Evolutionary conservation across 2,329 filamentous ascomycete genomes (phyloP).

Genomic region (Colletotrichum musicola): DNA sequence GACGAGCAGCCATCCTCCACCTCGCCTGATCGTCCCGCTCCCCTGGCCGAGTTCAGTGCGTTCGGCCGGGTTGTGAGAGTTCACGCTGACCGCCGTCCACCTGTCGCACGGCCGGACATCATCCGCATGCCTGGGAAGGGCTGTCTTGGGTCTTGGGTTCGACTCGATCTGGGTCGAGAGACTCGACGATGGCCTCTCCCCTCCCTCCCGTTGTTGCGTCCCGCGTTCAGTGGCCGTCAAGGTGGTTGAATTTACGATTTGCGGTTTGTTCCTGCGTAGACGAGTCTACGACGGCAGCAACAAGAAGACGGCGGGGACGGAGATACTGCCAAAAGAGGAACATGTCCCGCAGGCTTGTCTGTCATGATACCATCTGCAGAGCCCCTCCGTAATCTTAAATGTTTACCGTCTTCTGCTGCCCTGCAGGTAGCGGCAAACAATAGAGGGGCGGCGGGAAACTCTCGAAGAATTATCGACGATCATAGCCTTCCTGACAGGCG

Average conservation of each 20-base stretch:
- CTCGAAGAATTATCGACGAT: conserved; percentile 33
- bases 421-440: conserved; percentile 36
- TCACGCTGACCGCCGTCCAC: conserved; percentile 34
- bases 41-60: conserved; percentile 36
- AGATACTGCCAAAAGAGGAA: conserved; percentile 29
- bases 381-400: conserved; percentile 41
- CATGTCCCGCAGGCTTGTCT: conserved; percentile 19
- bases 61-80: conserved; percentile 24
- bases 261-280: conserved; percentile 10
- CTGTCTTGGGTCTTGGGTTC: conserved; percentile 27
- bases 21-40: conserved; percentile 46
- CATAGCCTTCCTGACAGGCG: conserved; percentile 35
- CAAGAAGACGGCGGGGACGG: conserved; percentile 15
- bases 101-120: conserved; percentile 38
- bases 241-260: background rate
- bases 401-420: conserved; percentile 36
- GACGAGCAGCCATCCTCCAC: conserved; percentile 29
- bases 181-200: conserved; percentile 41
- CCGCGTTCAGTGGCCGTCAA: conserved; percentile 7
- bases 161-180: conserved; percentile 27
- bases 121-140: conserved; percentile 44
- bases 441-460: conserved; percentile 30
- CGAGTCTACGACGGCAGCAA: background rate
- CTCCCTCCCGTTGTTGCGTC: conserved; percentile 9
- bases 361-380: conserved; percentile 36